Conservation (phyloP, 306 rosid species). For the Inga laurina region DNA sequence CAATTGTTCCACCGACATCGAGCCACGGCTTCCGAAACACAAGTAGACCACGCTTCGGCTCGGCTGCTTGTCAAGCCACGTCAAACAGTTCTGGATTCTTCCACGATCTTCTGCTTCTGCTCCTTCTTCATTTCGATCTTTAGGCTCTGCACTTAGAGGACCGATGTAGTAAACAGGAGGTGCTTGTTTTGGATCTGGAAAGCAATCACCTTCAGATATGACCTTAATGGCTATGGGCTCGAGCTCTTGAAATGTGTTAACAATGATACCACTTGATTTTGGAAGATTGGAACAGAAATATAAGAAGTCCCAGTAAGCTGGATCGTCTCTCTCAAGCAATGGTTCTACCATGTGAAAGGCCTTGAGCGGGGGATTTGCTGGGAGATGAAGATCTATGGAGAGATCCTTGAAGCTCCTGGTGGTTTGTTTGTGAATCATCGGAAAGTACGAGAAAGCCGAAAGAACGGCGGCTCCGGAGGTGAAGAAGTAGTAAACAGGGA, state of each 20-base stretch:
- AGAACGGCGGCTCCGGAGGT: constrained; percentile 30
- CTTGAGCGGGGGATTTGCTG: neutral
- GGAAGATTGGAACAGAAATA: constrained; percentile 7
- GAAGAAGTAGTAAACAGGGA: constrained; percentile 38
- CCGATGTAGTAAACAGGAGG: neutral
- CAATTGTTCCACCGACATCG: constrained; percentile 24
- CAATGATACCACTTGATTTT: neutral
- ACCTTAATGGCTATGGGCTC: neutral
- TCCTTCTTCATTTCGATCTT: neutral
- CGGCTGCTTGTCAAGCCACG: constrained; percentile 33
- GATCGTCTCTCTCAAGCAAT: neutral
- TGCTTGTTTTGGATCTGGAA: neutral
- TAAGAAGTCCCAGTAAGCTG: constrained; percentile 18
- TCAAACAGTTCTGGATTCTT: neutral
- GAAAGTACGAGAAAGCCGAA: constrained; percentile 1
- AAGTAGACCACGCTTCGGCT: constrained; percentile 27
- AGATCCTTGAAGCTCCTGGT: constrained; percentile 28
- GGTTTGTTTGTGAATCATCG: constrained; percentile 11
- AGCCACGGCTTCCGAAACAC: constrained; percentile 33
- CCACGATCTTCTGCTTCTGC: neutral
- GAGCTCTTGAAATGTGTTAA: neutral
- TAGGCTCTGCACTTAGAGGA: neutral
- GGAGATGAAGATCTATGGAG: neutral
- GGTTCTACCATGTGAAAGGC: constrained; percentile 13
- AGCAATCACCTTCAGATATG: neutral